These are phyloP conservation scores for Salix dunnii DNA, from an alignment of 345 rosid genomes.

Conservation along the genomic window DNA sequence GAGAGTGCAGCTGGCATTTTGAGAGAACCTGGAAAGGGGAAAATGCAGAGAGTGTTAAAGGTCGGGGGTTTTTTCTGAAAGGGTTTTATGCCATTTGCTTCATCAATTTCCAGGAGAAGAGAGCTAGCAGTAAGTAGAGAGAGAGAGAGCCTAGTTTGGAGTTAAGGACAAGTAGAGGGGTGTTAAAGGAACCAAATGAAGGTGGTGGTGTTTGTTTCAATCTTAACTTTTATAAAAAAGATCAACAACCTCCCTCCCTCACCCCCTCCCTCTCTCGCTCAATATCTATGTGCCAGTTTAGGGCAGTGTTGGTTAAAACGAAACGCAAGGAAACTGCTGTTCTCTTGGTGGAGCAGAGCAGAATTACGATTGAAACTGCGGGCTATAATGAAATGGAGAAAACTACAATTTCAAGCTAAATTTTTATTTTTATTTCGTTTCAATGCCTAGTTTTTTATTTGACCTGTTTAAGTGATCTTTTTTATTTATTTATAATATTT, in stretches of 20 bases:
- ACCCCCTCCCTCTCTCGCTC: slow-evolving; percentile 5
- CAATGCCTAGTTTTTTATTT: neutral
- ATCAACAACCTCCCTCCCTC: neutral
- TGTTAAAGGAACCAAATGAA: neutral
- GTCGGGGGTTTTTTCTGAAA: neutral
- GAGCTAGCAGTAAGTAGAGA: neutral
- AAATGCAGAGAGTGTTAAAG: neutral
- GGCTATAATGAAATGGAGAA: neutral
- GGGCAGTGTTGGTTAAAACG: slow-evolving; percentile 20
- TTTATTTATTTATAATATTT: too few relatives aligned
- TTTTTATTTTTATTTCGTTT: neutral
- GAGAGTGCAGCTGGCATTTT: slow-evolving; percentile 37
- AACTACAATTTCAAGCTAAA: too few relatives aligned
- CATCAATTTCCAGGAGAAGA: neutral
- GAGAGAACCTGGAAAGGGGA: slow-evolving; percentile 8
- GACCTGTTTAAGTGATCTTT: too few relatives aligned
- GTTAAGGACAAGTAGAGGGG: neutral
- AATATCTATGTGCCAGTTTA: slow-evolving; percentile 24
- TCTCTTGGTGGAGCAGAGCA: slow-evolving; percentile 7
- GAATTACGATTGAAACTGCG: slow-evolving; percentile 5
- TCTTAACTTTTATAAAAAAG: neutral
- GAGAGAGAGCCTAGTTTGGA: neutral
- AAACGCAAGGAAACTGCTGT: slow-evolving; percentile 12
- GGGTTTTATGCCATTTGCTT: slow-evolving; percentile 1
- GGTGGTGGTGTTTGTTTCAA: neutral